A percentile compares a stretch with the other conserved stretches of the same genome.
phyloP scores from a whole-genome alignment of 345 rosid genomes.

The Boechera retrofracta region DNA sequence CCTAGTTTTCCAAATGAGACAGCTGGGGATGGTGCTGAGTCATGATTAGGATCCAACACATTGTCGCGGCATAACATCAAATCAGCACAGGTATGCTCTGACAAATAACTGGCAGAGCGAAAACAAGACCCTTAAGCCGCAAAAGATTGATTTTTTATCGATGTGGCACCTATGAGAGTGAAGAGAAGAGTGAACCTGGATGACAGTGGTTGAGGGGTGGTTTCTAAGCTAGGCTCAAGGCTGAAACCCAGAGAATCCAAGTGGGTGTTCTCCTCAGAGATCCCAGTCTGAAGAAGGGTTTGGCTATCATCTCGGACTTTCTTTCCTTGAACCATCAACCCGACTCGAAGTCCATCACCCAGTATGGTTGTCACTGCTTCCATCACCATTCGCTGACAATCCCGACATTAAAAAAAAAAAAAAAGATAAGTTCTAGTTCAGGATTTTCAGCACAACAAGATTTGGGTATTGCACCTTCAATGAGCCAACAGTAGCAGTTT shows the following conservation, averaged over 20 bases:
- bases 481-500: slow-evolving; percentile 87
- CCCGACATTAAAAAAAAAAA: neutral
- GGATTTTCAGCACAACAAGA: slow-evolving; percentile 9
- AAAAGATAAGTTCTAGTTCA: slow-evolving; percentile 15
- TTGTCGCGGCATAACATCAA: slow-evolving; percentile 41
- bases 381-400: slow-evolving; percentile 78
- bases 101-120: slow-evolving; percentile 26
- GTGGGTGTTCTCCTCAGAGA: slow-evolving; percentile 63
- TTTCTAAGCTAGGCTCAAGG: slow-evolving; percentile 76
- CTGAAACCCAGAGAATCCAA: slow-evolving; percentile 77
- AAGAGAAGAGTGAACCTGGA: slow-evolving; percentile 60
- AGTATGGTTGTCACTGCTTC: slow-evolving; percentile 83
- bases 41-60: slow-evolving; percentile 68
- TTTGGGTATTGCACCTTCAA: slow-evolving; percentile 63
- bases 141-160: slow-evolving; percentile 7
- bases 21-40: slow-evolving; percentile 62
- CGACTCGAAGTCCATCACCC: slow-evolving; percentile 76
- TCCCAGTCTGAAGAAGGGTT: slow-evolving; percentile 84
- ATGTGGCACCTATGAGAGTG: neutral
- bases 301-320: slow-evolving; percentile 85
- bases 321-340: slow-evolving; percentile 83
- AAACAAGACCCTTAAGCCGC: slow-evolving; percentile 1
- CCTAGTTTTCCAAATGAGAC: slow-evolving; percentile 15
- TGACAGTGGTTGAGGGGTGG: slow-evolving; percentile 48
- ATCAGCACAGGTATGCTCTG: slow-evolving; percentile 28